A percentile compares a stretch with the other conserved stretches of the same genome.
These are phyloP conservation scores for Cytospora chrysosperma DNA, from an alignment of 2,329 filamentous ascomycete species.

Conservation along the genomic window DNA sequence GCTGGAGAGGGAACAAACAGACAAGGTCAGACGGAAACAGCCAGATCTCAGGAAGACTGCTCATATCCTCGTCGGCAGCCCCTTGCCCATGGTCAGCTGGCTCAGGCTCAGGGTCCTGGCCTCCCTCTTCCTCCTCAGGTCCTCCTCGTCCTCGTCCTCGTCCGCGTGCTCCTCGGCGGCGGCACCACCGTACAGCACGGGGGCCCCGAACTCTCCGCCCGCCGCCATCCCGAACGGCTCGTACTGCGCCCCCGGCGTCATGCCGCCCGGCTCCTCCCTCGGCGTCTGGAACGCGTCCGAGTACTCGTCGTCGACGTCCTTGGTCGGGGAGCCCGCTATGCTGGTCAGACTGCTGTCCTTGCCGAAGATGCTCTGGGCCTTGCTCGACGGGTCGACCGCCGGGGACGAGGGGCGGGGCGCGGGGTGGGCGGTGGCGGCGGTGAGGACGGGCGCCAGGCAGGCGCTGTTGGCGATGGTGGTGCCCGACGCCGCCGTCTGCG, in stretches of 20 bases:
- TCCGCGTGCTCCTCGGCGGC: slow-evolving; percentile 31
- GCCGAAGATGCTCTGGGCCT: slow-evolving; percentile 32
- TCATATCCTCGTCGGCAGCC: slow-evolving; percentile 30
- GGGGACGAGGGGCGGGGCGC: slow-evolving; percentile 1
- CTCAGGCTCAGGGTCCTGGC: slow-evolving; percentile 65
- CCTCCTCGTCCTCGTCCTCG: slow-evolving; percentile 28
- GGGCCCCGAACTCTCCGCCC: slow-evolving; percentile 36
- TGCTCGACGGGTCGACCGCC: slow-evolving; percentile 24
- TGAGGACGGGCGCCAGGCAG: slow-evolving; percentile 18
- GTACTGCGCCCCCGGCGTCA: slow-evolving; percentile 33
- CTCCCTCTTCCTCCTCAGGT: slow-evolving; percentile 49
- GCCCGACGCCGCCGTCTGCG: slow-evolving; percentile 22
- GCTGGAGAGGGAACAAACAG: no score
- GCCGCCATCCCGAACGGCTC: slow-evolving; percentile 38
- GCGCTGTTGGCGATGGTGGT: slow-evolving; percentile 26
- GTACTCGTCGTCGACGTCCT: slow-evolving; percentile 32
- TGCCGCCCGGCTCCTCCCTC: slow-evolving; percentile 42
- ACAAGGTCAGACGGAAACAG: neutral
- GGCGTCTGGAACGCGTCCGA: slow-evolving; percentile 55
- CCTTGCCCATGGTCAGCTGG: slow-evolving; percentile 53
- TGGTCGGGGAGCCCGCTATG: slow-evolving; percentile 28
- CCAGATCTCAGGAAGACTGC: neutral
- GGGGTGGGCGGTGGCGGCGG: neutral
- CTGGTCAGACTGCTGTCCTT: slow-evolving; percentile 35
- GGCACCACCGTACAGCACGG: slow-evolving; percentile 30